Conservation (phyloP, 331 rosid genomes). For the Cydonia oblonga region DNA sequence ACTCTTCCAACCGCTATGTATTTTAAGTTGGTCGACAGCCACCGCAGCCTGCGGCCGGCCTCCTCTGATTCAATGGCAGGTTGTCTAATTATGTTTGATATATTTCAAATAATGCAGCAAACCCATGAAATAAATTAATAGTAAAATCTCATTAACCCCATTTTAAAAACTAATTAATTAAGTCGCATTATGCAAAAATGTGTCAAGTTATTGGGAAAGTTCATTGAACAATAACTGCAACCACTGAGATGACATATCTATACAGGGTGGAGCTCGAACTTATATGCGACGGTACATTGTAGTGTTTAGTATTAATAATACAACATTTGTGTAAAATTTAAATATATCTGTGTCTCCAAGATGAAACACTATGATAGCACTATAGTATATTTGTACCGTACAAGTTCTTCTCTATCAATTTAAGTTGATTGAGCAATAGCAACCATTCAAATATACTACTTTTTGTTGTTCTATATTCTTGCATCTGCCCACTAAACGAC, state of each 20-base stretch:
- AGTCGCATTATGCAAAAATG: not conserved
- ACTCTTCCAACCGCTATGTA: slow-evolving; percentile 8
- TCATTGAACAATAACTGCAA: not conserved
- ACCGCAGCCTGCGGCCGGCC: slow-evolving; percentile 21
- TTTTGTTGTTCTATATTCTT: not conserved
- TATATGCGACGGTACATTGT: no score
- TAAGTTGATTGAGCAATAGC: not conserved
- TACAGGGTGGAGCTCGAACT: not conserved
- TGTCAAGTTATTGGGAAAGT: not conserved
- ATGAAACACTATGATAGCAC: not conserved
- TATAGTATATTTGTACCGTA: no score
- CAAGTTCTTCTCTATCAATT: not conserved
- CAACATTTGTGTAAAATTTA: no score
- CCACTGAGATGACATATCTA: not conserved
- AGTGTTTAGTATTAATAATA: not conserved
- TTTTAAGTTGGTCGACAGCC: slow-evolving; percentile 16
- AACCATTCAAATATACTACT: not conserved
- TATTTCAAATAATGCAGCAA: not conserved
- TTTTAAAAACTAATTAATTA: not conserved
- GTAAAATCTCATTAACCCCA: not conserved
- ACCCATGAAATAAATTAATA: not conserved
- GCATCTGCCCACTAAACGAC: not conserved
- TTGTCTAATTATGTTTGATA: not conserved
- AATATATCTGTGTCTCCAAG: no score
- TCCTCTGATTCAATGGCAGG: not conserved